phyloP scores from a whole-genome alignment of 345 rosid species.

The Balakata baccata region DNA sequence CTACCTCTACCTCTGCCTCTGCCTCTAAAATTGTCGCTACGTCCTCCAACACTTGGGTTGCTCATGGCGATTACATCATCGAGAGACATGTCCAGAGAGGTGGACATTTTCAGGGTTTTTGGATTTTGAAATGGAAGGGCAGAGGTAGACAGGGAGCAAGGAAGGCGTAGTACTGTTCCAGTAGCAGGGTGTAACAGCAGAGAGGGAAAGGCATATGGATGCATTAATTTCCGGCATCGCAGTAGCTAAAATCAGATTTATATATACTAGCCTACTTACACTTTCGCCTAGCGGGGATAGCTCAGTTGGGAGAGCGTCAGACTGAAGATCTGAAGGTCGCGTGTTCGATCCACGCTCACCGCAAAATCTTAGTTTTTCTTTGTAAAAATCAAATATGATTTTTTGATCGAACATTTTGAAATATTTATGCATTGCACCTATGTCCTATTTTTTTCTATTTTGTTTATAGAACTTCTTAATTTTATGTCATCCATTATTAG shows the following conservation, averaged over 20 bases:
- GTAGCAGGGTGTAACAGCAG: not conserved
- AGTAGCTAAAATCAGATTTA: too few relatives aligned
- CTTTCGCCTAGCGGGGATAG: slow-evolving; percentile 93
- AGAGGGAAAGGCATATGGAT: too few relatives aligned
- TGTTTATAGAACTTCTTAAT: too few relatives aligned
- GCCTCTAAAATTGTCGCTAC: not conserved
- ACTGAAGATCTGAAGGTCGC: slow-evolving; percentile 99
- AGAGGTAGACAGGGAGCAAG: not conserved
- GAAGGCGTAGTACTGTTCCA: not conserved
- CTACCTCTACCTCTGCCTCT: not conserved
- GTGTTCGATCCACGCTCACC: slow-evolving; percentile 97
- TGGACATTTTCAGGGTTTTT: not conserved
- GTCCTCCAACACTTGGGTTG: not conserved
- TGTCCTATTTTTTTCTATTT: too few relatives aligned
- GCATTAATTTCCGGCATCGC: too few relatives aligned
- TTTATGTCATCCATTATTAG: too few relatives aligned
- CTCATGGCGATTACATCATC: slow-evolving; percentile 12
- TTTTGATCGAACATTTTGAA: too few relatives aligned
- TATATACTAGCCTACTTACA: too few relatives aligned
- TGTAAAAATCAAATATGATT: too few relatives aligned
- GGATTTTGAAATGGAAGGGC: not conserved
- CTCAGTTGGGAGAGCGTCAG: slow-evolving; percentile 98
- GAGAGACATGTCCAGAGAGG: slow-evolving; percentile 18
- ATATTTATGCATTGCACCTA: too few relatives aligned
- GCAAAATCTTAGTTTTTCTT: too few relatives aligned